Conservation (phyloP, 176 grass and related monocot genomes). For the Typha latifolia region DNA sequence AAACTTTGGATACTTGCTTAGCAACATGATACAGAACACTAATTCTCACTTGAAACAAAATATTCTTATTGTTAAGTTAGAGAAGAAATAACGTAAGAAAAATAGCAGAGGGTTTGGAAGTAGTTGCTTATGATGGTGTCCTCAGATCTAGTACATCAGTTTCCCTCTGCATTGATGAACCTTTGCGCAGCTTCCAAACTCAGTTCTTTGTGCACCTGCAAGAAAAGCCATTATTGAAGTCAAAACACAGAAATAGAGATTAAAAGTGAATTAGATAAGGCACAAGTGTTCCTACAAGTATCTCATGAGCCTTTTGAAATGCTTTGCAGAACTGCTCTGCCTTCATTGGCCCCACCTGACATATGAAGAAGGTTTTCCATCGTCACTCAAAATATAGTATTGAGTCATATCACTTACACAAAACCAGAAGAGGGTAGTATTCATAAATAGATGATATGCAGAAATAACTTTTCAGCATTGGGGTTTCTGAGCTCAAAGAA, state of each 20-base stretch:
- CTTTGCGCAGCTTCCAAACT: constrained; percentile 55
- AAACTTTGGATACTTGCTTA: no score
- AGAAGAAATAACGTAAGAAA: no score
- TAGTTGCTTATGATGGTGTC: not conserved
- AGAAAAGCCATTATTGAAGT: constrained; percentile 4
- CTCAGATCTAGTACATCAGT: constrained; percentile 28
- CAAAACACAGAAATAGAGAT: not conserved
- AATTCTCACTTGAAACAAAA: no score
- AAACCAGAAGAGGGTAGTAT: not conserved
- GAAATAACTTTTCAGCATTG: no score
- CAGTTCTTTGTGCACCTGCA: constrained; percentile 79
- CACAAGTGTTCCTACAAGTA: constrained; percentile 37
- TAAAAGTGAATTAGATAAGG: not conserved
- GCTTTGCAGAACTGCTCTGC: constrained; percentile 62
- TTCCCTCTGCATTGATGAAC: constrained; percentile 40
- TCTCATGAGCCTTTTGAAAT: constrained; percentile 64
- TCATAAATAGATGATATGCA: not conserved
- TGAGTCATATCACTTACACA: not conserved
- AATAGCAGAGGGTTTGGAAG: not conserved
- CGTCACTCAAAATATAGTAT: not conserved
- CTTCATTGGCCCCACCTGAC: constrained; percentile 59
- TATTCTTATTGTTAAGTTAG: no score
- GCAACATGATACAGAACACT: no score
- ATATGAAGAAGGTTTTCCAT: not conserved
- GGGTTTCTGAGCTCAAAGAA: no score